Base-by-base conservation (phyloP, 2,329 filamentous ascomycete genomes). In the Cucurbitaria berberidis region DNA sequence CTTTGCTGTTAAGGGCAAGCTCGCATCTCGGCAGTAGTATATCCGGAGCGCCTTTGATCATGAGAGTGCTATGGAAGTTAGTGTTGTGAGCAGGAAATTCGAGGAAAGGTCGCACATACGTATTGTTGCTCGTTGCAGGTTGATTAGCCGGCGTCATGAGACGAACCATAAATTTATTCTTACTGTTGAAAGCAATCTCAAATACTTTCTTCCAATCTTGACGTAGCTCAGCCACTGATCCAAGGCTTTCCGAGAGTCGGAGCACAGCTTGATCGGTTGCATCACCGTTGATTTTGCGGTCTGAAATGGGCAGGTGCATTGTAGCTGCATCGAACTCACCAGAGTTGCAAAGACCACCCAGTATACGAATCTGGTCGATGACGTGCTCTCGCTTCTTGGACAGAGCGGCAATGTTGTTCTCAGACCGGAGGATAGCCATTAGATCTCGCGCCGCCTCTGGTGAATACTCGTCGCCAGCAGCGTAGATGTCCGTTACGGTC, bases 151-250 rank as follows among this genome's bases (percentile, higher is more conserved):
- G 69, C 10, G 78, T 78, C 43, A 88, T 83, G 0, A 86, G 82
- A 29, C 85, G 81, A 48, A 92, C 83, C 85, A 91, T 92, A 69
- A 86, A 92, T 74, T 93, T 93, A 76, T 91, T 92, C 78, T 90
- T 90, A 75, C 87, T 90, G 76, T 92, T 92, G 73, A 93, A 93
- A 0, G 87, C 84, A 24, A 76, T 69, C 45, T 73, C 70, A 62
- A 86, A 91, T 1, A 83, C 81, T 46, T 83, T 86, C 45, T 82
- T 82, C 87, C 88, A 91, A 57, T 81, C 78, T 13, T 80, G 78
- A 7, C 86, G 82, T 5, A 89, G 75, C 45, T 88, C 82, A 0
- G 80, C 74, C 0, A 90, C 84, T 0, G 84, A 77, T 0, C 83
- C 83, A 41, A 92, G 78, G 3, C 78, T 77, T 70, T 92, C 88